A percentile compares a stretch with the other conserved stretches of the same genome.
Evolutionary conservation across 2,329 filamentous ascomycete genomes (phyloP).

Genomic region (Fusarium sp.): DNA sequence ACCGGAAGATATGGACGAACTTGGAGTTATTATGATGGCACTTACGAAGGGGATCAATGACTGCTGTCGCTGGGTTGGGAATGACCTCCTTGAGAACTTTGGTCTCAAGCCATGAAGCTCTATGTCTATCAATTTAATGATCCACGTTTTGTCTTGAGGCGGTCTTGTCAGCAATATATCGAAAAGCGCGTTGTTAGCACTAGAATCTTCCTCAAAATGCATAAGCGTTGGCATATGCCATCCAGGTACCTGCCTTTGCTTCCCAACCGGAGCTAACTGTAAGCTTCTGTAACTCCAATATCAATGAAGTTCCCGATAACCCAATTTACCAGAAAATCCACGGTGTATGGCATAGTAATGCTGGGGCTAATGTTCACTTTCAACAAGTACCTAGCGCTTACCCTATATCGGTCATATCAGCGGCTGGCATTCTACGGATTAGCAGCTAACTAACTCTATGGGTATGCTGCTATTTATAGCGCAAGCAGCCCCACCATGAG

Average conservation of each 20-base stretch:
- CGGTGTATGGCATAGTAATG: background rate
- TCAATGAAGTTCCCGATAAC: accelerated
- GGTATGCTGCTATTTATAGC: background rate
- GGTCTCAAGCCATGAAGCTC: background rate
- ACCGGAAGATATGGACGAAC: background rate
- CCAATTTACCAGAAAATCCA: accelerated
- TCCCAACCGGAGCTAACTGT: background rate
- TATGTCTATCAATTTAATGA: accelerated
- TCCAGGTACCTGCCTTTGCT: background rate
- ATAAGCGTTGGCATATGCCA: no score
- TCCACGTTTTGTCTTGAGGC: accelerated
- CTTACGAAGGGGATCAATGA: background rate
- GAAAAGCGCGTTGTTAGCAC: accelerated
- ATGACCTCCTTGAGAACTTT: background rate
- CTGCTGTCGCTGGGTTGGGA: background rate
- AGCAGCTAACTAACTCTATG: background rate
- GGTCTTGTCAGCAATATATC: no score
- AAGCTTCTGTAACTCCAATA: accelerated
- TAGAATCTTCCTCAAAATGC: no score
- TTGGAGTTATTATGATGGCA: background rate
- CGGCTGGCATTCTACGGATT: background rate
- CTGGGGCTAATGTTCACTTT: background rate
- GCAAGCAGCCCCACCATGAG: accelerated
- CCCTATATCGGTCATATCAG: background rate
- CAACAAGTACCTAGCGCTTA: accelerated